phyloP scores from a whole-genome alignment of 139 green algal genomes.

The Micractinium conductrix region DNA sequence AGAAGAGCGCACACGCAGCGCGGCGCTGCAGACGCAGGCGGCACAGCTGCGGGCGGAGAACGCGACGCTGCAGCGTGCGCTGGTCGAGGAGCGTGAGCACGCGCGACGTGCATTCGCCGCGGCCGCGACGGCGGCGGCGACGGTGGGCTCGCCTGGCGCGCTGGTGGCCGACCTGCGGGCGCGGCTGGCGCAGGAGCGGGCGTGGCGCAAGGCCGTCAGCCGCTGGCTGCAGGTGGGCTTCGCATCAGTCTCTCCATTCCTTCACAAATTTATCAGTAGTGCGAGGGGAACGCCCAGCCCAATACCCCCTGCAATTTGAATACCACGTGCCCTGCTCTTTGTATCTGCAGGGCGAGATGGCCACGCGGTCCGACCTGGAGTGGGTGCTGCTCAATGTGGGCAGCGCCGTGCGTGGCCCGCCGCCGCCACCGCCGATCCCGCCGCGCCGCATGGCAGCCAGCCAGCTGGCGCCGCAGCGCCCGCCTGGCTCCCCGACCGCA shows the following conservation, averaged over 20 bases:
- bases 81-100: not conserved
- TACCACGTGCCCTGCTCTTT: no score
- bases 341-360: constrained; percentile 21
- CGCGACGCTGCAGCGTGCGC: not conserved
- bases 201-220: constrained; percentile 24
- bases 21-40: not conserved
- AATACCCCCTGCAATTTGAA: no score
- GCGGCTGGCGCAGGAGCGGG: not conserved
- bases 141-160: not conserved
- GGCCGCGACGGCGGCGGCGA: not conserved
- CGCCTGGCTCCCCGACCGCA: not conserved
- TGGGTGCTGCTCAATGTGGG: constrained; percentile 25
- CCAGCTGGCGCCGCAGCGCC: not conserved
- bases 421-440: not conserved
- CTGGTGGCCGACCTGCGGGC: constrained; percentile 8
- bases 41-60: not conserved
- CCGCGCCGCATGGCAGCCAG: constrained; percentile 1
- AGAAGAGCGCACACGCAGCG: not conserved
- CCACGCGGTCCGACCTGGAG: not conserved
- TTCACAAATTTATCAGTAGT: no score
- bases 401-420: not conserved
- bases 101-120: not conserved
- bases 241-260: no score
- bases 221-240: no score
- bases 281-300: no score